Evolutionary conservation across 176 grass and related monocot species (phyloP).

Genomic region (barley (Hordeum vulgare)): DNA sequence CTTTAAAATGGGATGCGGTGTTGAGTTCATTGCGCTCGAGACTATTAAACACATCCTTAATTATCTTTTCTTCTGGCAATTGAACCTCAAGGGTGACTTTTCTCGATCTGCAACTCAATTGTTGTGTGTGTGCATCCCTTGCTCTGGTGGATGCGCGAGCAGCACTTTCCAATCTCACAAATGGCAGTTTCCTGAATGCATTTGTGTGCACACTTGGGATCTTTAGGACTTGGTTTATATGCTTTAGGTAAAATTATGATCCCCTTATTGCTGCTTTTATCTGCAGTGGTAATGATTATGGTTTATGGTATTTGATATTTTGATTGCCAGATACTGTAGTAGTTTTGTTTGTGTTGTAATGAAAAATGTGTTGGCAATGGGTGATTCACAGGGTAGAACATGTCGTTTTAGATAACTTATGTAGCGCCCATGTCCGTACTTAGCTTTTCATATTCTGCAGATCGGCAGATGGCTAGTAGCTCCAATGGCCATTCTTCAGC

Average conservation of each 20-base stretch:
- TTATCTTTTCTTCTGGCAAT: background rate
- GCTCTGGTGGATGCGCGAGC: background rate
- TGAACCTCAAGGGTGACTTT: background rate
- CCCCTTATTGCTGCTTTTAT: background rate
- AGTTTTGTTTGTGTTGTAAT: background rate
- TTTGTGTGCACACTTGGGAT: background rate
- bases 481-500: conserved; percentile 26
- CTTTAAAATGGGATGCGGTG: background rate
- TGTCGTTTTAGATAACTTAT: background rate
- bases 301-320: background rate
- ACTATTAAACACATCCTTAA: background rate
- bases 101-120: background rate
- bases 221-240: background rate
- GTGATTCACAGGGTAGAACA: background rate
- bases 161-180: background rate
- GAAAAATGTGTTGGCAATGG: background rate
- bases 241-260: background rate
- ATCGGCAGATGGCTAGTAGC: conserved; percentile 45
- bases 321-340: background rate
- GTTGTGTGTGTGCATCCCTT: background rate
- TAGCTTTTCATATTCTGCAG: conserved; percentile 22
- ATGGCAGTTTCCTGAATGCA: background rate
- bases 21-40: background rate
- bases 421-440: background rate
- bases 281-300: background rate